Evolutionary conservation across 257 asterid genomes (phyloP).

Genomic region (Solanum sejunctum): DNA sequence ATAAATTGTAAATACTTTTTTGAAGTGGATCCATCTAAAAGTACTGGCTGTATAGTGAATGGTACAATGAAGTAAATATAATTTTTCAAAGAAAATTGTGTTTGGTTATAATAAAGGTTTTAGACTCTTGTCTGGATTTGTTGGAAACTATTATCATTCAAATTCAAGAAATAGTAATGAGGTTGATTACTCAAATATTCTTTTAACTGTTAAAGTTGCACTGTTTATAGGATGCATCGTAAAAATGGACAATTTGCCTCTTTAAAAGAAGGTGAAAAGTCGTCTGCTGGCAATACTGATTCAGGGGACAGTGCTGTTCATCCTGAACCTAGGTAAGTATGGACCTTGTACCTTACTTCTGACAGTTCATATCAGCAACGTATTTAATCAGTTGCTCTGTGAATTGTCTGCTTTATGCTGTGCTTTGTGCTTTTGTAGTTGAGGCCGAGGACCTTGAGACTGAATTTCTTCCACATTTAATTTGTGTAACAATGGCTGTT

Average conservation of each 20-base stretch:
- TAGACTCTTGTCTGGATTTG: background rate
- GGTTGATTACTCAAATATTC: background rate
- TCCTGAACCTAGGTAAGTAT: conserved; percentile 24
- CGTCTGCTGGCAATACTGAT: conserved; percentile 13
- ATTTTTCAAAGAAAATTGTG: background rate
- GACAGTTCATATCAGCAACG: background rate
- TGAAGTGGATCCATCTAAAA: background rate
- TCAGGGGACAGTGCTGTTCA: conserved; percentile 16
- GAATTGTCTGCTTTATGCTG: background rate
- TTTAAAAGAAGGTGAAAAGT: conserved; percentile 13
- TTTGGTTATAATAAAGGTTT: background rate
- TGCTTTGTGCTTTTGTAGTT: background rate
- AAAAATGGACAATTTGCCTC: conserved; percentile 46
- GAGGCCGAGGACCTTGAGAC: background rate
- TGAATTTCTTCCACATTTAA: background rate
- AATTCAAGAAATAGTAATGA: background rate
- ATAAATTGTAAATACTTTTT: background rate
- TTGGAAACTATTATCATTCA: background rate
- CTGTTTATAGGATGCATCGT: conserved; percentile 31
- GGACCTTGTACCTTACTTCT: conserved; percentile 5
- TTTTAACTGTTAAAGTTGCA: background rate
- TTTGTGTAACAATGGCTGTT: background rate
- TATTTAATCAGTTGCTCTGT: background rate
- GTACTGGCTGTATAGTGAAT: background rate
- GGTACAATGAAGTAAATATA: background rate